A percentile compares a stretch with the other conserved stretches of the same genome.
phyloP scores from a whole-genome alignment of 1,139 yeast species.

The Pichiaceae sp. region DNA sequence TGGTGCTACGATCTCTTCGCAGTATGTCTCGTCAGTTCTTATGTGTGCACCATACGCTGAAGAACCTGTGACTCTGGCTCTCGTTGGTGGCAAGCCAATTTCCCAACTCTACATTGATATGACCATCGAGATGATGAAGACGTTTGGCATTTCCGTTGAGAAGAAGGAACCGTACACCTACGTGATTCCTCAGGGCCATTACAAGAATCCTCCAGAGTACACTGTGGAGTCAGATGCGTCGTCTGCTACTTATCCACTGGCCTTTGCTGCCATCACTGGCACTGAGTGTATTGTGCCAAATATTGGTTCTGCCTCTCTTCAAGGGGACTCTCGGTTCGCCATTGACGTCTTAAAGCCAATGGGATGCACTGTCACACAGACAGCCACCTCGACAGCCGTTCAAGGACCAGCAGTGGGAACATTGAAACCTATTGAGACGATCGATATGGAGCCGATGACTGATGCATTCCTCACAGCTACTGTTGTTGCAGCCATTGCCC shows the following conservation, averaged over 20 bases:
- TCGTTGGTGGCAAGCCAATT: constrained; percentile 95
- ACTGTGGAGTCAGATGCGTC: constrained; percentile 98
- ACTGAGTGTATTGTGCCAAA: constrained; percentile 89
- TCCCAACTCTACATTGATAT: constrained; percentile 93
- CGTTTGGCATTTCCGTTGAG: constrained; percentile 77
- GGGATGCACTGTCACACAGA: constrained; percentile 89
- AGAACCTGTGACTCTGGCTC: constrained; percentile 75
- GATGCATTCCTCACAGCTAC: constrained; percentile 97
- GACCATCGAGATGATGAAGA: constrained; percentile 93
- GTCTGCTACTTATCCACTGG: constrained; percentile 95
- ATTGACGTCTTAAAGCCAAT: constrained; percentile 85
- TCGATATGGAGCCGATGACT: constrained; percentile 99
- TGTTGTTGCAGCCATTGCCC: constrained; percentile 85
- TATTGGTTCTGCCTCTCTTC: constrained; percentile 85
- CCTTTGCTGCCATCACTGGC: constrained; percentile 97
- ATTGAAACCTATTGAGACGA: constrained; percentile 60
- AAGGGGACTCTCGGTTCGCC: constrained; percentile 97
- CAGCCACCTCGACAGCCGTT: constrained; percentile 81
- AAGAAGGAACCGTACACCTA: constrained; percentile 72
- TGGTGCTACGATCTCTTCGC: constrained; percentile 95
- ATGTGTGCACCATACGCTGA: constrained; percentile 98
- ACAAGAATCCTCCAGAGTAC: constrained; percentile 74
- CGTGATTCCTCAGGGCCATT: constrained; percentile 78
- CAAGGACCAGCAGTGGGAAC: constrained; percentile 73
- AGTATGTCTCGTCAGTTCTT: constrained; percentile 89